Base-by-base conservation (phyloP, 257 asterid species). In the Verbena officinalis region DNA sequence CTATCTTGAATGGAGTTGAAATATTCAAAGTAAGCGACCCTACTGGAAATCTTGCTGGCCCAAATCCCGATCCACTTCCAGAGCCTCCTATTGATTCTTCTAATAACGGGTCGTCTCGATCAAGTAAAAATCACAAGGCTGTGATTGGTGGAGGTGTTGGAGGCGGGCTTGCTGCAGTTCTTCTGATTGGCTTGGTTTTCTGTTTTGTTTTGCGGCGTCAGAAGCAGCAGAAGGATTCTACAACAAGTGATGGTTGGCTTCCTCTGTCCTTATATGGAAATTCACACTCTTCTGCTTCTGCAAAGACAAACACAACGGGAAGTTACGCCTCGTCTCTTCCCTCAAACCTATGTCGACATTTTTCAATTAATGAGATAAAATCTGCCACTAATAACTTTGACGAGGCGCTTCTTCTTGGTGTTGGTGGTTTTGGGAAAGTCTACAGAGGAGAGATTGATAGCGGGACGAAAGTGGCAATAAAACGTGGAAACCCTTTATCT, bases 401-500 rank as follows among this genome's bases (percentile, higher is more conserved):
- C 4, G 96, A 90, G 79, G 73, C 89, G 49, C 86, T 77, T 39
- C 77, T 90, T 59, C 92, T 90, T 19, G 97, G 97, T 3, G 96
- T 90, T 31, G 97, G 97, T 40, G 97, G 97, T 9, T 90, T 90
- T 50, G 96, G 96, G 43, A 90, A 87, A 64, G 96, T 90, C 24
- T 90, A 87, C 64, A 74, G 75, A 33, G 97, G 97, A 59, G 97
- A 90, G 70, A 77, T 90, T 44, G 97, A 90, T 62, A 86, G 96
- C 3, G 95, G 97, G 39, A 83, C 89, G 5, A 90, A 85, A 65
- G 96, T 90, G 12, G 97, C 97, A 0, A 90, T 90, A 52, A 90
- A 90, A 89, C 95, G 97, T 44, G 97, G 96, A 44, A 90, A 90
- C 75, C 97, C 97, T 1, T 84, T 87, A 7, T 85, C 97, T 3